Conservation (phyloP, 163 green algal genomes). For the Picocystis sp. region DNA sequence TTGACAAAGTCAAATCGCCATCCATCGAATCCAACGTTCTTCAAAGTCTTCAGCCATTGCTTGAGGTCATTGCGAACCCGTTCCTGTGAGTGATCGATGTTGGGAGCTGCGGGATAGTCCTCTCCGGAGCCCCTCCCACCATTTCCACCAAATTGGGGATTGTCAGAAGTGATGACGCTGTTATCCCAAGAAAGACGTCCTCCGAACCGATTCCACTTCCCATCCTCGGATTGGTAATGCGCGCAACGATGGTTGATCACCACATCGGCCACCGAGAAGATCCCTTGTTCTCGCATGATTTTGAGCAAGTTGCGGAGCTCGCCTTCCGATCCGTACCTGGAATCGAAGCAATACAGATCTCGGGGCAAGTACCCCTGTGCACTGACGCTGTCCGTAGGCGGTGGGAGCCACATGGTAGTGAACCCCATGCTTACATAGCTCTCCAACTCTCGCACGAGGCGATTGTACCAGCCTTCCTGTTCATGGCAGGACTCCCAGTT, state of each 20-base stretch:
- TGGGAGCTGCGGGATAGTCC: constrained; percentile 71
- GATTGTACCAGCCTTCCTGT: constrained; percentile 49
- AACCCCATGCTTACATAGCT: constrained; percentile 43
- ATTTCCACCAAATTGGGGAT: constrained; percentile 57
- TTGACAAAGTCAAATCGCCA: constrained; percentile 89
- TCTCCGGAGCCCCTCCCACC: constrained; percentile 40
- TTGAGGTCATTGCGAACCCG: constrained; percentile 48
- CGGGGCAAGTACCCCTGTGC: constrained; percentile 60
- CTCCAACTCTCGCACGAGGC: constrained; percentile 10
- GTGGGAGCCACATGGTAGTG: constrained; percentile 82
- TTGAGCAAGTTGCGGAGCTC: constrained; percentile 10
- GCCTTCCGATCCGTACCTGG: constrained; percentile 21
- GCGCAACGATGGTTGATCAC: constrained; percentile 97
- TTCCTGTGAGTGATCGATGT: constrained; percentile 71
- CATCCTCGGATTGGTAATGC: constrained; percentile 46
- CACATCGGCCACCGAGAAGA: constrained; percentile 86
- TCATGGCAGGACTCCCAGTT: constrained; percentile 73
- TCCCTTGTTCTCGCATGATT: constrained; percentile 45
- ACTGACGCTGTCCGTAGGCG: constrained; percentile 67
- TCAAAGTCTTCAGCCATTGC: constrained; percentile 68
- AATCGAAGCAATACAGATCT: constrained; percentile 86
- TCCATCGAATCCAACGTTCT: constrained; percentile 73
- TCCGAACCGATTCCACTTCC: constrained; percentile 84
- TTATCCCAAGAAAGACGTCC: constrained; percentile 79
- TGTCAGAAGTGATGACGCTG: constrained; percentile 69